A percentile compares a stretch with the other conserved stretches of the same genome.
Evolutionary conservation across 1,284 basidiomycete genomes (phyloP).

Genomic region (Fomitiporia mediterranea): DNA sequence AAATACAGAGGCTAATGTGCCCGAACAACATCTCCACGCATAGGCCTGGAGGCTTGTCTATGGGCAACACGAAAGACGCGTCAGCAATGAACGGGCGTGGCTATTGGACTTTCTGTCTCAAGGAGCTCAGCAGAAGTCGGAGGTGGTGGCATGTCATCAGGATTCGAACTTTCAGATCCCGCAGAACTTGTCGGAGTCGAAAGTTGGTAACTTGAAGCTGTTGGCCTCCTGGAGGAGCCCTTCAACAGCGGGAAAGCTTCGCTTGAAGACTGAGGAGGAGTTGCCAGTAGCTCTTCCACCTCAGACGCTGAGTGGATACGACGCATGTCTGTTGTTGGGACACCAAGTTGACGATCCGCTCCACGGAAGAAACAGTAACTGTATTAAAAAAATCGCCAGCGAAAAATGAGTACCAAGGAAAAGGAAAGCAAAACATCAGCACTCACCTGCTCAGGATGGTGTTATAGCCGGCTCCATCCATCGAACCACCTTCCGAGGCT

Average conservation of each 20-base stretch:
- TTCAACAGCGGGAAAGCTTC: slow-evolving; percentile 8
- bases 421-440: not conserved
- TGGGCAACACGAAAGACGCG: too few species aligned
- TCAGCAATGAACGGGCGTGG: slow-evolving; percentile 8
- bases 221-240: not conserved
- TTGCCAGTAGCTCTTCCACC: slow-evolving; percentile 45
- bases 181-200: slow-evolving; percentile 1
- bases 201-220: not conserved
- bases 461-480: slow-evolving; percentile 41
- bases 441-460: slow-evolving; percentile 62
- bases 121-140: slow-evolving; percentile 10
- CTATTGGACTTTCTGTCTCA: not conserved
- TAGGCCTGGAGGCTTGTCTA: too few species aligned
- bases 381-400: slow-evolving; percentile 14
- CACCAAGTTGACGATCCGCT: slow-evolving; percentile 25
- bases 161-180: not conserved
- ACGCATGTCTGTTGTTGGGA: slow-evolving; percentile 32
- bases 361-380: slow-evolving; percentile 81
- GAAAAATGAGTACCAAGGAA: slow-evolving; percentile 2
- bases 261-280: slow-evolving; percentile 13
- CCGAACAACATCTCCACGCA: not conserved
- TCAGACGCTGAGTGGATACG: slow-evolving; percentile 54
- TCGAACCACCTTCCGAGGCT: slow-evolving; percentile 20
- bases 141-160: not conserved
- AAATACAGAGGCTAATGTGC: not conserved